These are phyloP conservation scores for Cylindrodendrum hubeiense DNA, from an alignment of 2,329 filamentous ascomycete species.

Conservation along the genomic window DNA sequence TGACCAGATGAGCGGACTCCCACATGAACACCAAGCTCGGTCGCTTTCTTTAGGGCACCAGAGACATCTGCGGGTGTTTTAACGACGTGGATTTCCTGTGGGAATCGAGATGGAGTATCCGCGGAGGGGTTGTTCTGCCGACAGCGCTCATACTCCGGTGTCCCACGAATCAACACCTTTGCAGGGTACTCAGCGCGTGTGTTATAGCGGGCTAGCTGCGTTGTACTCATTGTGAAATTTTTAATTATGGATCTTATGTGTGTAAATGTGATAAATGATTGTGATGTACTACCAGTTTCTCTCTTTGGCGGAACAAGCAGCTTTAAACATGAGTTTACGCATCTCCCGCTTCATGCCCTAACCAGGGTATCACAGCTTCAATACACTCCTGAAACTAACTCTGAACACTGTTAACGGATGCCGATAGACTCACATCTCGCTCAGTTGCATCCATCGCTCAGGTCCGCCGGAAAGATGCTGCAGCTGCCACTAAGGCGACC, in stretches of 20 bases:
- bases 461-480: not conserved
- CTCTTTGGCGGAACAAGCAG: not conserved
- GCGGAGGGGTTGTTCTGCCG: constrained; percentile 25
- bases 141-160: constrained; percentile 24
- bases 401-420: not conserved
- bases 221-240: constrained; percentile 5
- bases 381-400: not conserved
- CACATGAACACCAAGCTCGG: constrained; percentile 20
- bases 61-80: constrained; percentile 12
- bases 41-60: constrained; percentile 11
- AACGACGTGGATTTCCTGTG: constrained; percentile 19
- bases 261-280: not conserved
- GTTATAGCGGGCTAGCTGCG: constrained; percentile 7
- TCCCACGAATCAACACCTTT: constrained; percentile 18
- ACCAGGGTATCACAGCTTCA: not conserved
- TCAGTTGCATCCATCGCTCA: not conserved
- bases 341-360: too few species aligned
- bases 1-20: constrained; percentile 25
- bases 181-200: constrained; percentile 14
- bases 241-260: not conserved
- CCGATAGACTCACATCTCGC: not conserved
- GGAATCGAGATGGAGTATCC: constrained; percentile 17
- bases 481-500: not conserved
- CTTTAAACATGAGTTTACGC: not conserved
- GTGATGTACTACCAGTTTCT: not conserved